Evolutionary conservation across 306 rosid species (phyloP), one percentile per base, ranked within the genome.

Genomic region (Leucaena leucocephala): DNA sequence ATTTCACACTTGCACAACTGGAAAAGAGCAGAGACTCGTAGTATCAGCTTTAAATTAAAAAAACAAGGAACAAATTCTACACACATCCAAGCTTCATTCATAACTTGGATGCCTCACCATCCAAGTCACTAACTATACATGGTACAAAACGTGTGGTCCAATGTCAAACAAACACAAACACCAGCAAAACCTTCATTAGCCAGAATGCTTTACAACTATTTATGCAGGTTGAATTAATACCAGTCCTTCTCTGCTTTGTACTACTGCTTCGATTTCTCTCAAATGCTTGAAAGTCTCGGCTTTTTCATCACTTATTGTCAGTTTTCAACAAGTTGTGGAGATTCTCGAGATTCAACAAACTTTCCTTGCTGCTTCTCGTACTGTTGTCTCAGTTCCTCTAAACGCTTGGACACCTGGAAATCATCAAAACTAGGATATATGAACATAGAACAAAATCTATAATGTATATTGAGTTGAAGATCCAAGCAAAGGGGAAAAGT

Each of bases 361-460:
- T 85, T 92, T 59, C 90, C 95, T 21, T 86, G 86, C 86, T 89
- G 87, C 81, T 77, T 84, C 83, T 94, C 95, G 54, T 94, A 92
- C 77, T 89, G 89, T 48, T 67, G 86, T 78, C 63, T 87, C 83
- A 91, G 79, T 76, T 89, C 97, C 83, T 88, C 92, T 83, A 94
- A 88, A 65, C 92, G 91, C 82, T 80, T 91, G 17, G 97, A 88
- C 62, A 94, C 89, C 98, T 94, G 77, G 76, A 67, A 61, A 81
- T 3, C 59, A 54, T 54, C 59, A 54, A n/a, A n/a, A 7, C 59
- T 54, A 2, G 3, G 59, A 54, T 27, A 54, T 54, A n/a, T 17
- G 27, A 54, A 54, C 59, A 54, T 15, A 50, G 8, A 50, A 50
- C 21, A 50, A 50, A 15, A 50, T 50, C 8, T 50, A 13, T 50